Conservation (phyloP, 1,284 basidiomycete species). For the Cryptococcus hybrid region DNA sequence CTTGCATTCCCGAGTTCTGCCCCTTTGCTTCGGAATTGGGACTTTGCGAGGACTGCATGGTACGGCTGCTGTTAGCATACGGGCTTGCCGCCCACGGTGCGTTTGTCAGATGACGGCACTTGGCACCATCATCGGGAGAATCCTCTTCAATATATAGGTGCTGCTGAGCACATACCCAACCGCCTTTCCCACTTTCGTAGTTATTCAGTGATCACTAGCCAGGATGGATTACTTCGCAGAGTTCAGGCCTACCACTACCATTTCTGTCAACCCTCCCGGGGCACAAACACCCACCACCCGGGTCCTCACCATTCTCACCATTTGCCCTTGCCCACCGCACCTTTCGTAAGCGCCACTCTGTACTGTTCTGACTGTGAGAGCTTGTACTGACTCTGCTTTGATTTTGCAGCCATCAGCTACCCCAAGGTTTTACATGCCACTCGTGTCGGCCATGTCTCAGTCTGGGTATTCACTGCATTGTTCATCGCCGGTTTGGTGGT, state of each 20-base stretch:
- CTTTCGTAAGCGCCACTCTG: conserved; percentile 21
- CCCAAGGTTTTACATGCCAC: conserved; percentile 20
- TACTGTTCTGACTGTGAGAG: background rate
- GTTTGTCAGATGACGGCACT: too few species aligned
- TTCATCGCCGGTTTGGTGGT: conserved; percentile 35
- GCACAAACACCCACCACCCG: conserved; percentile 26
- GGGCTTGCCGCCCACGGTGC: too few species aligned
- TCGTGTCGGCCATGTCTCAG: conserved; percentile 26
- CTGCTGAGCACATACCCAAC: background rate
- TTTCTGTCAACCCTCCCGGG: conserved; percentile 39
- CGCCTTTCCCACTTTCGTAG: too few species aligned
- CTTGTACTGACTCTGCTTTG: background rate
- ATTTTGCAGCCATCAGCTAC: conserved; percentile 13
- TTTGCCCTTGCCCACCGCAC: conserved; percentile 25
- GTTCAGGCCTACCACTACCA: conserved; percentile 28
- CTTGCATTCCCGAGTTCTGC: too few species aligned
- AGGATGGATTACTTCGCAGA: conserved; percentile 21
- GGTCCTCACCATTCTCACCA: conserved; percentile 9
- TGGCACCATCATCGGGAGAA: background rate
- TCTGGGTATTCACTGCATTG: conserved; percentile 40
- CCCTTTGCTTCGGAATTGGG: too few species aligned
- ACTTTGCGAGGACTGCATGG: too few species aligned
- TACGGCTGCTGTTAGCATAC: too few species aligned
- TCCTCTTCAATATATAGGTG: background rate
- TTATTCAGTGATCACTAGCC: background rate